A percentile compares a stretch with the other conserved stretches of the same genome.
These are phyloP conservation scores for Acephala macrosclerotiorum DNA, from an alignment of 2,329 filamentous ascomycete genomes.

Conservation along the genomic window DNA sequence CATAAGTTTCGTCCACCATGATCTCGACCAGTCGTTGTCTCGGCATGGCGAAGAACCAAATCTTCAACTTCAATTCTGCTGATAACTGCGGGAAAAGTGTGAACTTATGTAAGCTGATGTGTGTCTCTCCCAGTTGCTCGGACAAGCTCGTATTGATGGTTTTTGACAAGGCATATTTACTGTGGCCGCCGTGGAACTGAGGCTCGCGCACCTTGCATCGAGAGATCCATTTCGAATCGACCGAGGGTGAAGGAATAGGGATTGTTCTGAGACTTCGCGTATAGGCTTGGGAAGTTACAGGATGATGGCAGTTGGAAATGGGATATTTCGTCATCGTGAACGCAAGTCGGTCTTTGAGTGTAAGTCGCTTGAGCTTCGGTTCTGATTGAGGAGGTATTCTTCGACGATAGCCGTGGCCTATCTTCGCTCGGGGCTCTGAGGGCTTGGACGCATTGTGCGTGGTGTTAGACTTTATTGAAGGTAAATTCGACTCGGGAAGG, in stretches of 20 bases:
- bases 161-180: not conserved
- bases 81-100: not conserved
- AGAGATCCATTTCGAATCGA: not conserved
- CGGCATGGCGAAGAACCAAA: not conserved
- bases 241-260: not conserved
- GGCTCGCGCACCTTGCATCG: not conserved
- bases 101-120: not conserved
- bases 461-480: not conserved
- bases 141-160: not conserved
- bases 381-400: not conserved
- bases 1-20: not conserved
- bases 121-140: not conserved
- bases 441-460: not conserved
- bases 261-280: not conserved
- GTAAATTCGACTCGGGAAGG: not conserved
- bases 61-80: not conserved
- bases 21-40: conserved; percentile 1
- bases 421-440: not conserved
- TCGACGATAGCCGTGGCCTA: not conserved
- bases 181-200: not conserved
- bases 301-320: not conserved
- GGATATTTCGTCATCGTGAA: not conserved
- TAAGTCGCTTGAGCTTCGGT: not conserved
- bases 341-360: not conserved
- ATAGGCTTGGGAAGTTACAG: not conserved